phyloP scores from a whole-genome alignment of 257 asterid genomes.

The Solanum arcanum region DNA sequence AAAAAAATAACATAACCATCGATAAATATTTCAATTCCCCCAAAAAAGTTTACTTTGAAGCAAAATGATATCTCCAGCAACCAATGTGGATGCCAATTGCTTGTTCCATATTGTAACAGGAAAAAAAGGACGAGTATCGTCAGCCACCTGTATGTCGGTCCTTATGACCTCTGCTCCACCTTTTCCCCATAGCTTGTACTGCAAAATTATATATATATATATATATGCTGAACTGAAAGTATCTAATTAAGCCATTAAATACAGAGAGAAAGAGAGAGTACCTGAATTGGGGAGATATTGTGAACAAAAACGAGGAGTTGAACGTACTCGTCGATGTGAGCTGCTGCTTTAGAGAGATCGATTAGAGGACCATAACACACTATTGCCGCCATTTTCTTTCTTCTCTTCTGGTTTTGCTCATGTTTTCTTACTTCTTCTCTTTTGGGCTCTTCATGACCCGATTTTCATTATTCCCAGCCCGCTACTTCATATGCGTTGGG shows the following conservation, averaged over 20 bases:
- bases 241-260: not conserved
- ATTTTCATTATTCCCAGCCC: not conserved
- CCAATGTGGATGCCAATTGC: slow-evolving; percentile 39
- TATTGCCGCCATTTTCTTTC: slow-evolving; percentile 40
- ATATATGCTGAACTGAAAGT: not conserved
- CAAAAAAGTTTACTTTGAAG: slow-evolving; percentile 38
- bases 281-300: slow-evolving; percentile 57
- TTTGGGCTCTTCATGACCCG: not conserved
- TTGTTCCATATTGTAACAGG: slow-evolving; percentile 66
- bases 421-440: not conserved
- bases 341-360: slow-evolving; percentile 39
- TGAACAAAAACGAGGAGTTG: slow-evolving; percentile 59
- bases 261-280: not conserved
- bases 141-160: slow-evolving; percentile 57
- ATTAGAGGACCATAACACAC: slow-evolving; percentile 73
- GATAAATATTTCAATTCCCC: not conserved
- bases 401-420: not conserved
- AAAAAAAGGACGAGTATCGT: slow-evolving; percentile 58
- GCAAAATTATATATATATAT: not conserved
- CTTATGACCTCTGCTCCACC: slow-evolving; percentile 61
- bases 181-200: slow-evolving; percentile 45
- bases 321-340: slow-evolving; percentile 44
- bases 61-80: slow-evolving; percentile 46
- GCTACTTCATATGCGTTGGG: not conserved
- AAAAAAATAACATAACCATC: not conserved